Percentiles rank a stretch among this genome's conserved stretches.
Conservation (phyloP, 257 asterid genomes). For the Nicotiana knightiana region DNA sequence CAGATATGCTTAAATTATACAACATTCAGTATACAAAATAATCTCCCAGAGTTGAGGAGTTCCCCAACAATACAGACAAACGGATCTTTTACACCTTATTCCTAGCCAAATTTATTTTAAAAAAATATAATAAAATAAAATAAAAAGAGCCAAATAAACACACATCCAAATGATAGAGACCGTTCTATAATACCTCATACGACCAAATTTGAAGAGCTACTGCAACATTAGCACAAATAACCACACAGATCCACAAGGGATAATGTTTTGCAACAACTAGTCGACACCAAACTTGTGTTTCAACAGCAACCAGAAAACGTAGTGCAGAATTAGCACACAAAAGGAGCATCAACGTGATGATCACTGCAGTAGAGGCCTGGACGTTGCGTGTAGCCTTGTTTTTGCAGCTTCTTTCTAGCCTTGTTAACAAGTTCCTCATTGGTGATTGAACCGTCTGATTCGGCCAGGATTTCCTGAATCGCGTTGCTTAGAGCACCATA, state of each 20-base stretch:
- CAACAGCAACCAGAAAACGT: background rate
- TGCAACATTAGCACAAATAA: background rate
- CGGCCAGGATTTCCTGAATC: conserved; percentile 63
- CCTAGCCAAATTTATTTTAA: background rate
- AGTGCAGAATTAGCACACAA: conserved; percentile 44
- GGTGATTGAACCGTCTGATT: conserved; percentile 55
- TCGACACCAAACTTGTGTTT: background rate
- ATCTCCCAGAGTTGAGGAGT: too few species aligned
- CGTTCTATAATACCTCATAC: background rate
- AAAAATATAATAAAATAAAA: background rate
- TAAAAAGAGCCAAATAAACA: background rate
- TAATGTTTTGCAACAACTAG: background rate
- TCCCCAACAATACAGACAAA: background rate
- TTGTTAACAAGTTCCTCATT: conserved; percentile 63
- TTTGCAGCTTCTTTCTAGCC: conserved; percentile 68
- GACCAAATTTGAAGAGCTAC: background rate
- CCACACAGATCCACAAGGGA: background rate
- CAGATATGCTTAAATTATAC: too few species aligned
- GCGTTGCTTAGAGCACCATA: conserved; percentile 96
- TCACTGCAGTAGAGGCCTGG: conserved; percentile 92
- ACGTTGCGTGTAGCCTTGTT: conserved; percentile 80
- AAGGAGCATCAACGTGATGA: conserved; percentile 66
- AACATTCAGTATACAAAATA: too few species aligned
- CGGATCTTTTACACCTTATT: background rate
- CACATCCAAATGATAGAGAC: background rate